A percentile compares a stretch with the other conserved stretches of the same genome.
Evolutionary conservation across 208 protist genomes (phyloP).

Genomic region (Porcisia hertigi): DNA sequence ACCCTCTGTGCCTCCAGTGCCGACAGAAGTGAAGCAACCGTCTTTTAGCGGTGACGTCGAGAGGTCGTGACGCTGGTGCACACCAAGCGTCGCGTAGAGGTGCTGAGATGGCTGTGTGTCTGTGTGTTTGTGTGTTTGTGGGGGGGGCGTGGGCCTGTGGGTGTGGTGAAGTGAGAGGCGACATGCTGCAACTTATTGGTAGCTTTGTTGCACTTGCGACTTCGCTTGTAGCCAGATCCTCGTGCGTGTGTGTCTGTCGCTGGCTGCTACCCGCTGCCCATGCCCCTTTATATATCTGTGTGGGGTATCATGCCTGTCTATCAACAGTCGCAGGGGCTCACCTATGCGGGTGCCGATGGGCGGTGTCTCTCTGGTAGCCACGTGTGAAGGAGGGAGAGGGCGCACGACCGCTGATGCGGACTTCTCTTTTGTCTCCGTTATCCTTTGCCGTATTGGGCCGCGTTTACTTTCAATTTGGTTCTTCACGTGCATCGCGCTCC

Average conservation of each 20-base stretch:
- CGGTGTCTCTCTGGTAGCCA: too few relatives aligned
- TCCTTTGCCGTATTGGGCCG: too few relatives aligned
- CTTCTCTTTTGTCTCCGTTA: too few relatives aligned
- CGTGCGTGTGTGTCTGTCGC: neutral
- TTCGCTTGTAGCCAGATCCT: neutral
- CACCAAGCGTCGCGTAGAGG: neutral
- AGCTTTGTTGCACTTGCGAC: neutral
- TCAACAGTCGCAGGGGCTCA: neutral
- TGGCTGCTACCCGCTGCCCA: neutral
- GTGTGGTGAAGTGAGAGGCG: neutral
- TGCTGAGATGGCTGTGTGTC: too few relatives aligned
- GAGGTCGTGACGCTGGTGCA: neutral
- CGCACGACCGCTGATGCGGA: too few relatives aligned
- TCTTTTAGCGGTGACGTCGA: neutral
- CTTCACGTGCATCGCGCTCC: neutral
- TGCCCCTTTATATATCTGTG: too few relatives aligned
- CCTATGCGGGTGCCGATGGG: neutral
- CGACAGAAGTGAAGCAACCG: neutral
- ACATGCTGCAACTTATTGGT: neutral
- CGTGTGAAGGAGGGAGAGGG: too few relatives aligned
- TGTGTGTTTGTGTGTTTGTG: too few relatives aligned
- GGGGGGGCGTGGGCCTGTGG: neutral
- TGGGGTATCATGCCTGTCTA: neutral
- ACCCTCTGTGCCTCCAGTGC: constrained; percentile 9
- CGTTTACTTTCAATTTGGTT: too few relatives aligned